Conservation (phyloP, 345 rosid species). For the Aquilaria sinensis region DNA sequence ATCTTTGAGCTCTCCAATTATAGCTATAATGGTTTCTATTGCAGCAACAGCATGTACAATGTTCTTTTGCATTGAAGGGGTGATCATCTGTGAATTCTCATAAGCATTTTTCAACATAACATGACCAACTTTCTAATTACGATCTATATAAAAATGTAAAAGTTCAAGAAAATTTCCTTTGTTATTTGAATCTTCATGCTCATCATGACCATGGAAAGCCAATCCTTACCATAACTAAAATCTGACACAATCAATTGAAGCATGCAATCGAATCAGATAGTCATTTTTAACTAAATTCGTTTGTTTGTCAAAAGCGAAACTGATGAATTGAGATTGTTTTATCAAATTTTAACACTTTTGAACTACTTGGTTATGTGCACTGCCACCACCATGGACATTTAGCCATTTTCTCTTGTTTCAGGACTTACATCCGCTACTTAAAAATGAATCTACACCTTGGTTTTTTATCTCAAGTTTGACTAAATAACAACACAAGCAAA, state of each 20-base stretch:
- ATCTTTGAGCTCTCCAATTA: too few relatives aligned
- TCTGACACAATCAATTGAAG: not conserved
- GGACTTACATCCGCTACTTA: not conserved
- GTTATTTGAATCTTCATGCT: not conserved
- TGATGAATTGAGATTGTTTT: constrained; percentile 3
- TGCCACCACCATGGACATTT: not conserved
- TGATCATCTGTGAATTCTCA: not conserved
- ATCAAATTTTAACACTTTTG: not conserved
- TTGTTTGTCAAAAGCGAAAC: not conserved
- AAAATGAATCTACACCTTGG: not conserved
- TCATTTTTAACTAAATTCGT: not conserved
- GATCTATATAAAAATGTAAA: not conserved
- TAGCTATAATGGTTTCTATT: too few relatives aligned
- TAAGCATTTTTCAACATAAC: constrained; percentile 5
- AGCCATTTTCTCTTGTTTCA: not conserved
- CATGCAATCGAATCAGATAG: not conserved
- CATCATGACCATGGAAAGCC: not conserved
- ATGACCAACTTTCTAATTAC: not conserved
- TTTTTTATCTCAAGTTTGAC: not conserved
- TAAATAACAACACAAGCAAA: constrained; percentile 2
- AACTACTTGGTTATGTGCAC: too few relatives aligned
- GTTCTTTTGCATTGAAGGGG: not conserved
- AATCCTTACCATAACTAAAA: constrained; percentile 6
- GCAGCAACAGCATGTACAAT: too few relatives aligned
- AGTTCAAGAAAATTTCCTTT: constrained; percentile 12